Percentiles rank a stretch among this genome's conserved stretches.
These are phyloP conservation scores for Dipodascus albidus DNA, from an alignment of 805 yeast species.

Conservation along the genomic window DNA sequence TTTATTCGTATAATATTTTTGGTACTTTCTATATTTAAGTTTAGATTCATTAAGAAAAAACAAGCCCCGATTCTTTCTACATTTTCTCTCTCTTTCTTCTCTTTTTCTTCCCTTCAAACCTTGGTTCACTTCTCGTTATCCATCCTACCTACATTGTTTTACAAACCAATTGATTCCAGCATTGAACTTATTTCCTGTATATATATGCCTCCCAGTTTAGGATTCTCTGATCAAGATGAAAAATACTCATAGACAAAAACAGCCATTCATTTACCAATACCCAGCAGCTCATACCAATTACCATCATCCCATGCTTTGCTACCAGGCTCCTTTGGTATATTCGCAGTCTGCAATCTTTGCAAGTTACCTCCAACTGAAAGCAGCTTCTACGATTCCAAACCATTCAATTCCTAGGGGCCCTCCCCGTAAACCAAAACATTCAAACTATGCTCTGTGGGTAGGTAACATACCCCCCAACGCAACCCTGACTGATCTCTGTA, in stretches of 20 bases:
- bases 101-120: too few relatives aligned
- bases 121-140: too few relatives aligned
- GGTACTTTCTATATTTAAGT: too few relatives aligned
- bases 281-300: neutral
- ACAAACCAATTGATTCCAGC: too few relatives aligned
- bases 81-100: neutral
- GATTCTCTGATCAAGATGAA: neutral
- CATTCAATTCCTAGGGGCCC: neutral
- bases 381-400: neutral
- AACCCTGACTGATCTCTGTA: slow-evolving; percentile 26
- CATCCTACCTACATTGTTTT: too few relatives aligned
- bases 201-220: neutral
- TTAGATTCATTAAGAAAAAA: neutral
- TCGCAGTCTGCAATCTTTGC: neutral
- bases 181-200: neutral
- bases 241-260: neutral
- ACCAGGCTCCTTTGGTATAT: neutral
- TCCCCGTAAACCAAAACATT: neutral
- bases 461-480: slow-evolving; percentile 29
- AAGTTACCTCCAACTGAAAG: neutral
- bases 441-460: slow-evolving; percentile 36
- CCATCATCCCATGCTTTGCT: neutral
- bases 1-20: too few relatives aligned
- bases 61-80: neutral
- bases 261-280: neutral